phyloP scores from a whole-genome alignment of 768 basidiomycete genomes.

The Peribolospora baueri region DNA sequence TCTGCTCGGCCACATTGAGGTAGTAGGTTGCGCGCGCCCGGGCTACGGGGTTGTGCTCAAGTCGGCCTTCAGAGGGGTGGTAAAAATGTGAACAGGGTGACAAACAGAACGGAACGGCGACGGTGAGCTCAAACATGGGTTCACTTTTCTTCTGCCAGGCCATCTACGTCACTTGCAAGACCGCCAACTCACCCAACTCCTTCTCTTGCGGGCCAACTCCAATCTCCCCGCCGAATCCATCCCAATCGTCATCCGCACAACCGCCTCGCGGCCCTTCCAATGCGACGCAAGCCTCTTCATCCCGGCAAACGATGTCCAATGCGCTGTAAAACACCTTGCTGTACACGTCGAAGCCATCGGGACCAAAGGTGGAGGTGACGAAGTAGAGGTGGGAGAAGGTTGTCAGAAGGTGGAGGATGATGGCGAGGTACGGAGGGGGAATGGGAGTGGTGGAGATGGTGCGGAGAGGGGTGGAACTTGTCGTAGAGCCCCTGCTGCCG shows the following conservation, averaged over 20 bases:
- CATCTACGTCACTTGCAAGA: constrained; percentile 1
- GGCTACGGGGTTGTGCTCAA: constrained; percentile 8
- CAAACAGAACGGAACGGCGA: constrained; percentile 7
- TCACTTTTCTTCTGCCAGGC: background rate
- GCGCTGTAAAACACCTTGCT: constrained; percentile 52
- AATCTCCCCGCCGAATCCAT: constrained; percentile 1
- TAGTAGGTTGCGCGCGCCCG: constrained; percentile 33
- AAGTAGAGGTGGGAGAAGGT: constrained; percentile 46
- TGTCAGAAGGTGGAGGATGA: constrained; percentile 25
- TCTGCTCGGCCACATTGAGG: constrained; percentile 52
- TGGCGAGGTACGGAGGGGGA: background rate
- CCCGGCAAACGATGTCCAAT: constrained; percentile 40
- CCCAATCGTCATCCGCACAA: constrained; percentile 13
- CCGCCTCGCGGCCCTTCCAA: constrained; percentile 17
- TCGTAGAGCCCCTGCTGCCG: background rate
- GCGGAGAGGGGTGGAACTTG: constrained; percentile 17
- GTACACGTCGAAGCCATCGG: constrained; percentile 41
- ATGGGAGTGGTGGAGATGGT: constrained; percentile 11
- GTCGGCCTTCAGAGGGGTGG: background rate
- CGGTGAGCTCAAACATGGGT: background rate
- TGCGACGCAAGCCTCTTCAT: constrained; percentile 6
- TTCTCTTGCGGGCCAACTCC: constrained; percentile 2
- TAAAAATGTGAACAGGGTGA: too few species aligned
- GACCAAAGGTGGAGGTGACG: constrained; percentile 56
- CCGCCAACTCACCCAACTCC: constrained; percentile 12